Evolutionary conservation across 768 basidiomycete species (phyloP).

Genomic region (Pulveroboletus sp.): DNA sequence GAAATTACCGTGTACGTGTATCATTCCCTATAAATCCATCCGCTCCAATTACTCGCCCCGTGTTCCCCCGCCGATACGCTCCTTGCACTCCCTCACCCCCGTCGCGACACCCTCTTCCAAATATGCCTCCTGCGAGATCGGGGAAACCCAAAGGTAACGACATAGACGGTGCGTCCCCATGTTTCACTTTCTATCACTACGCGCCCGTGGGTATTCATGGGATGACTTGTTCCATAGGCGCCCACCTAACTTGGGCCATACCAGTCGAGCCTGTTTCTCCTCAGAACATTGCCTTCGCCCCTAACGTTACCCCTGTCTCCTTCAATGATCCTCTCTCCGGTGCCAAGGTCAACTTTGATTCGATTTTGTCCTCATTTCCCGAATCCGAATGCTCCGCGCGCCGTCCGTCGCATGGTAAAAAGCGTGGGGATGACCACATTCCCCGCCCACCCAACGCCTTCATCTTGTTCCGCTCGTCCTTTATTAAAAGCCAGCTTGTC

Average conservation of each 20-base stretch:
- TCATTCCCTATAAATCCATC: constrained; percentile 29
- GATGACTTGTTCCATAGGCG: constrained; percentile 28
- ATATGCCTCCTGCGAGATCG: constrained; percentile 48
- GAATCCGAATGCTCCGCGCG: constrained; percentile 33
- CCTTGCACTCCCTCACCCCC: constrained; percentile 11
- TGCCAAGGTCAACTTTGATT: constrained; percentile 36
- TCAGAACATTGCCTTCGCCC: constrained; percentile 49
- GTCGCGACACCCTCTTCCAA: constrained; percentile 23
- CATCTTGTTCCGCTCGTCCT: constrained; percentile 80
- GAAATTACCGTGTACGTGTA: constrained; percentile 34
- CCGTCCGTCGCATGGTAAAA: constrained; percentile 56
- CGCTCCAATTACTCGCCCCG: constrained; percentile 17
- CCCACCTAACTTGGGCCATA: constrained; percentile 44
- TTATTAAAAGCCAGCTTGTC: constrained; percentile 75
- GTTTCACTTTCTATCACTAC: neutral
- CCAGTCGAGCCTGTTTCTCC: constrained; percentile 37
- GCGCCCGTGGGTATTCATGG: constrained; percentile 6
- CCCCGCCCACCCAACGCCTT: constrained; percentile 84
- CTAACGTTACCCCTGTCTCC: constrained; percentile 53
- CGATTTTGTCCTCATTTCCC: constrained; percentile 56
- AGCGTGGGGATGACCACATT: constrained; percentile 71
- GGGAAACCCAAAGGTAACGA: constrained; percentile 30
- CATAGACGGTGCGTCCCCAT: constrained; percentile 32
- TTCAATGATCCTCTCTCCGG: constrained; percentile 46
- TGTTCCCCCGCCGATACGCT: constrained; percentile 23